Evolutionary conservation across 805 yeast genomes (phyloP), one percentile per base, ranked within the genome.

Genomic region (Cyberlindnera mississippiensis): DNA sequence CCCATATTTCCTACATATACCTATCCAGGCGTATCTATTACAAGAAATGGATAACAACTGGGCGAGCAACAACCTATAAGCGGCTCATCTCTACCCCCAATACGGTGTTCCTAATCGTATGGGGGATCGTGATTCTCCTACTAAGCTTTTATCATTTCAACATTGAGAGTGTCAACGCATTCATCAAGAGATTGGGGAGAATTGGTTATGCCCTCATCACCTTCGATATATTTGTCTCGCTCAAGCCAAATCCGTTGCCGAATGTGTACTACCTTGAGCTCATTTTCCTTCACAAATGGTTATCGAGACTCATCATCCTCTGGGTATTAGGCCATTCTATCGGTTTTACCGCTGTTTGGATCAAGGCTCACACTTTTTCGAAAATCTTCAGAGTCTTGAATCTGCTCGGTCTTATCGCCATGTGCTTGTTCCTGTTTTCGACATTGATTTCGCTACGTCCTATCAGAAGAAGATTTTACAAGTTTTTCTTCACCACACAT

Each of bases 241-340:
- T 82, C 12, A 66, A 82, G 41, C 87, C 88, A 2, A 63, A 71
- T n/a, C 72, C 73, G 29, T 55, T 72, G 40, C 69, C 68, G 4
- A 55, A 63, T 40, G 73, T 58, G 55, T 53, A 73, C 39, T 85
- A 85, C 52, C 57, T 81, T 44, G 76, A 75, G 39, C 62, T 76
- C 12, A 53, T 85, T 11, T 67, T 67, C 15, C 51, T 84, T 8
- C 95, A 85, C 56, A 82, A 82, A 52, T 83, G 91, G 90, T 49
- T 82, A 1, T 80, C 89, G 4, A 64, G 91, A 44, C 29, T 79
- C 2, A 71, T 82, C 17, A 55, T 79, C 1, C 45, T 68, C 0
- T 56, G 72, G 26, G 71, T 72, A 0, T 33, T 71, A 0, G 36
- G 71, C 4, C 95, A 85, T 53, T 66, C 78, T 1, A 35, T 76